Evolutionary conservation across 169 alveolate species (phyloP), one percentile per base, ranked within the genome.

Genomic region (Plasmodium coatneyi): DNA sequence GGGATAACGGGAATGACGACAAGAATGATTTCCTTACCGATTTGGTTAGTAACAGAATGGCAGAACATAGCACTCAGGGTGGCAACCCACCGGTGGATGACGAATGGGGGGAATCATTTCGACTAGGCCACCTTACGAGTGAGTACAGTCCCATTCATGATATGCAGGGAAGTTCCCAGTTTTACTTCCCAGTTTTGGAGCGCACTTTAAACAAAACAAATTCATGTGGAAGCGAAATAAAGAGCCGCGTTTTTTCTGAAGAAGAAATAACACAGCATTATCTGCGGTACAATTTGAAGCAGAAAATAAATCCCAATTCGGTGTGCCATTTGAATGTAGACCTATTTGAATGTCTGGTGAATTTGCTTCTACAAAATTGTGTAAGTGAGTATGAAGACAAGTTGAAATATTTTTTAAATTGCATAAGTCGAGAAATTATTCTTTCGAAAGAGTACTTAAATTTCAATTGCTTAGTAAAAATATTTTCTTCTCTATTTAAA

Each of bases 371-470:
- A 41, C 71, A 80, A 60, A 83, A 83, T 83, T 32, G 72, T 60
- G 56, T 74, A 39, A 89, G 49, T 56, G 94, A 78, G 41, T 89
- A 79, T 46, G 90, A 70, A n/a, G 71, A 70, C 3, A 80, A 49
- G 41, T 79, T 89, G 7, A 78, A 89, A 71, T 46, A 36, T 32
- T 72, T 79, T 80, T 56, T 89, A 80, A 78, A 89, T 49, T 79
- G 76, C 81, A 89, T 89, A 34, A 25, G 91, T 52, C 80, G 72
- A 66, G 94, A 89, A 89, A 78, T 89, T 39, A 70, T 89, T 16
- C 52, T 22, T 60, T 89, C 71, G 66, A 89, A 89, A 43, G 76
- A 89, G 28, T 79, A 89, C 49, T 34, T 89, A 19, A 78, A 89
- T 80, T 60, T 89, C 70, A 28, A 56, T 66, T 46, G 94, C n/a